A percentile compares a stretch with the other conserved stretches of the same genome.
These are phyloP conservation scores for Centella asiatica DNA, from an alignment of 129 eudicot species.

Conservation along the genomic window DNA sequence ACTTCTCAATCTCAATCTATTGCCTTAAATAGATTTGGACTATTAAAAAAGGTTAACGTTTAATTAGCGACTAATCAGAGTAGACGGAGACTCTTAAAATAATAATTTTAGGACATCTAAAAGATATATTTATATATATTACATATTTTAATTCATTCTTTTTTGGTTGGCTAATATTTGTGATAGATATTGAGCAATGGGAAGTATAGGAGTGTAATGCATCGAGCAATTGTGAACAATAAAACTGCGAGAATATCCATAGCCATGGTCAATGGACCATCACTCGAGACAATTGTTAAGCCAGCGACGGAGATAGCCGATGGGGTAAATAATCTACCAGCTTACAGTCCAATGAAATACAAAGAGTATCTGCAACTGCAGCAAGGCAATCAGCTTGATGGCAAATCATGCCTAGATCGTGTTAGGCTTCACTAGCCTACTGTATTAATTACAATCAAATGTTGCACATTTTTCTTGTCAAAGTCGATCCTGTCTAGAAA, in stretches of 20 bases:
- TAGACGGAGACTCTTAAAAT: too few species aligned
- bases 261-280: slow-evolving; percentile 38
- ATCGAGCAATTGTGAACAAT: slow-evolving; percentile 43
- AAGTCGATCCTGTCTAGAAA: too few species aligned
- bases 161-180: background rate
- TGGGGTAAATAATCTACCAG: slow-evolving; percentile 14
- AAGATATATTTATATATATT: too few species aligned
- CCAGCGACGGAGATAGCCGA: slow-evolving; percentile 28
- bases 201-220: slow-evolving; percentile 45
- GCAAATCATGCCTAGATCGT: slow-evolving; percentile 33
- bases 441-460: too few species aligned
- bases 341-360: slow-evolving; percentile 36
- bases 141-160: too few species aligned
- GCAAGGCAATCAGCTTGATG: slow-evolving; percentile 28
- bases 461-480: too few species aligned
- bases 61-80: too few species aligned
- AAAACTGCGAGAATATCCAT: slow-evolving; percentile 36
- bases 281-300: slow-evolving; percentile 34
- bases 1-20: too few species aligned
- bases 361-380: slow-evolving; percentile 40
- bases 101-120: too few species aligned
- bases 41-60: too few species aligned
- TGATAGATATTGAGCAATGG: slow-evolving; percentile 52
- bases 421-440: slow-evolving; percentile 21
- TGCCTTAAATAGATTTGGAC: too few species aligned